Evolutionary conservation across 176 grass and related monocot species (phyloP).

Genomic region (Triticum urartu): DNA sequence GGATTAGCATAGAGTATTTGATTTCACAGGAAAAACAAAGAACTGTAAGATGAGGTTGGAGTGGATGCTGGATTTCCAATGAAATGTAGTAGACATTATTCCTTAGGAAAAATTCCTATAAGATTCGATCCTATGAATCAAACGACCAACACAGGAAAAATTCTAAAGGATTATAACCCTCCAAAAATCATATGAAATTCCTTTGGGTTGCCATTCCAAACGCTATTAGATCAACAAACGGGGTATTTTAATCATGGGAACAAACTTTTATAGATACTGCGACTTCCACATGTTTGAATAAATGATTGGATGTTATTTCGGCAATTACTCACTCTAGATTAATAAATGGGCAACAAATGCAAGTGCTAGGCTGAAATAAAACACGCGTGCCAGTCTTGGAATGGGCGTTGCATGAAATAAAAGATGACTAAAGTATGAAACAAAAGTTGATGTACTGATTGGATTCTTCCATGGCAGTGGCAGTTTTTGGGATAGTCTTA

Average conservation of each 20-base stretch:
- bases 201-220: not conserved
- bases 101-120: no score
- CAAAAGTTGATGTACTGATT: not conserved
- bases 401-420: no score
- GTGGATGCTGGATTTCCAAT: no score
- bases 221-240: slow-evolving; percentile 3
- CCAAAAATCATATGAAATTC: no score
- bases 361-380: not conserved
- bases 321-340: not conserved
- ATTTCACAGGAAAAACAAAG: no score
- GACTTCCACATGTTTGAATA: slow-evolving; percentile 4
- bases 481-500: not conserved
- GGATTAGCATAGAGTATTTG: no score
- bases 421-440: not conserved
- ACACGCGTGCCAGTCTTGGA: not conserved
- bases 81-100: no score
- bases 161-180: no score
- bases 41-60: no score
- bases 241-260: not conserved
- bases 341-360: not conserved
- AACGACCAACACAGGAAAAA: no score
- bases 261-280: not conserved
- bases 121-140: no score
- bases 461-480: not conserved
- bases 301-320: not conserved